Conservation (phyloP, 202 grass and related monocot species). For the Zoysia matrella region DNA sequence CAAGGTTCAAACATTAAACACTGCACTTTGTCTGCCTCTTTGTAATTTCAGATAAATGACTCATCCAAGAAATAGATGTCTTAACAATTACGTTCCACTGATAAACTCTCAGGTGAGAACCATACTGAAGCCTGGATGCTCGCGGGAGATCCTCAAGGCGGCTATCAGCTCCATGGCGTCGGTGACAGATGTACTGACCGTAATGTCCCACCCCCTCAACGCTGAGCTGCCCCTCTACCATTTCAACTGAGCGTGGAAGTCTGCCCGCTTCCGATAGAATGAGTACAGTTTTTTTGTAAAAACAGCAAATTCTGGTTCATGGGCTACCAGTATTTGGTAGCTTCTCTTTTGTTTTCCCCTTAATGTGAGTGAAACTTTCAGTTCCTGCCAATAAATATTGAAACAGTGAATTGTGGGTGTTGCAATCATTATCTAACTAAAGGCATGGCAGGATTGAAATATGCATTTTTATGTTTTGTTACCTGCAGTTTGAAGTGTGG, state of each 20-base stretch:
- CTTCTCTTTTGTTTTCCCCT: slow-evolving; percentile 12
- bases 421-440: neutral
- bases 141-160: slow-evolving; percentile 68
- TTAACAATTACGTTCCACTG: slow-evolving; percentile 7
- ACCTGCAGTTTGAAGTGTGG: neutral
- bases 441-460: neutral
- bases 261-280: slow-evolving; percentile 8
- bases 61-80: neutral
- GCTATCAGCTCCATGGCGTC: slow-evolving; percentile 75
- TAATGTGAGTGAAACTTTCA: slow-evolving; percentile 11
- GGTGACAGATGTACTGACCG: slow-evolving; percentile 62
- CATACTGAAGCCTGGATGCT: slow-evolving; percentile 79
- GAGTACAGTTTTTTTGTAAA: slow-evolving; percentile 28
- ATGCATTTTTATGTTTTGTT: neutral
- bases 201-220: slow-evolving; percentile 70
- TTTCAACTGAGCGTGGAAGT: slow-evolving; percentile 46
- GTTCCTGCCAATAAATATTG: slow-evolving; percentile 33
- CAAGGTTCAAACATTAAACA: neutral
- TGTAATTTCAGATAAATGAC: slow-evolving; percentile 8
- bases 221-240: slow-evolving; percentile 69
- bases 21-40: neutral
- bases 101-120: slow-evolving; percentile 58
- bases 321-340: slow-evolving; percentile 31
- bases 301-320: slow-evolving; percentile 18
- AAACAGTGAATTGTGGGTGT: slow-evolving; percentile 1